These are phyloP conservation scores for Venturia carpophila DNA, from an alignment of 2,329 filamentous ascomycete species.

Conservation along the genomic window DNA sequence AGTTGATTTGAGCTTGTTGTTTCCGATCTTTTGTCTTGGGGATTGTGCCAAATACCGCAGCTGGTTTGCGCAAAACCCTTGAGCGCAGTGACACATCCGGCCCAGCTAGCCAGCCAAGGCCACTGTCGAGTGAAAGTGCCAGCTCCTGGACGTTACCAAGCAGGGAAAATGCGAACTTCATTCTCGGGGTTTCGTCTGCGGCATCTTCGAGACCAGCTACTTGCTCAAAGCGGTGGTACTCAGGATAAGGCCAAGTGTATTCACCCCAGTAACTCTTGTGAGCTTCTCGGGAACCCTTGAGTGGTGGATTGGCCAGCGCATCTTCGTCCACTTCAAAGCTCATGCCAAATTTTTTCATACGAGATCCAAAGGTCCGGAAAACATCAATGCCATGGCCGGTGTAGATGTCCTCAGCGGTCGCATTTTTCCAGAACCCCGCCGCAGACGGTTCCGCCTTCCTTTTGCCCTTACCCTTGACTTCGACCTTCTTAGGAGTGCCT, in stretches of 20 bases:
- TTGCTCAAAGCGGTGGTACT: slow-evolving; percentile 52
- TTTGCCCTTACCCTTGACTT: slow-evolving; percentile 32
- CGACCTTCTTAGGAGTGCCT: slow-evolving; percentile 23
- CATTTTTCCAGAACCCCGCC: slow-evolving; percentile 33
- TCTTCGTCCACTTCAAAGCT: slow-evolving; percentile 59
- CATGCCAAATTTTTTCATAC: slow-evolving; percentile 57
- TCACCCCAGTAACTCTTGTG: slow-evolving; percentile 55
- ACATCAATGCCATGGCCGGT: slow-evolving; percentile 54
- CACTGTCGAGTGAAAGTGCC: slow-evolving; percentile 59
- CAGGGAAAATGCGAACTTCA: slow-evolving; percentile 53
- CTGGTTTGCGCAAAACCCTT: slow-evolving; percentile 37
- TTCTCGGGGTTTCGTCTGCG: slow-evolving; percentile 54
- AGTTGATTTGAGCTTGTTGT: slow-evolving; percentile 29
- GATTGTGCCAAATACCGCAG: slow-evolving; percentile 40
- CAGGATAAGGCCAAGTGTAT: slow-evolving; percentile 55
- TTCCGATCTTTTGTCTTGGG: slow-evolving; percentile 33
- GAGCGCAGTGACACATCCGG: slow-evolving; percentile 49
- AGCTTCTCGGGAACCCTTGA: slow-evolving; percentile 49
- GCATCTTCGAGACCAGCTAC: slow-evolving; percentile 54
- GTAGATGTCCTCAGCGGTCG: slow-evolving; percentile 37
- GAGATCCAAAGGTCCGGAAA: slow-evolving; percentile 52
- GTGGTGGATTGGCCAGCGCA: slow-evolving; percentile 42
- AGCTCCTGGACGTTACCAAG: slow-evolving; percentile 52
- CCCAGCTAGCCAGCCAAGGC: slow-evolving; percentile 58
- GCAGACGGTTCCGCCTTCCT: slow-evolving; percentile 22